These are phyloP conservation scores for Aspergillus ostianus DNA, from an alignment of 495 filamentous ascomycete species.

Conservation along the genomic window DNA sequence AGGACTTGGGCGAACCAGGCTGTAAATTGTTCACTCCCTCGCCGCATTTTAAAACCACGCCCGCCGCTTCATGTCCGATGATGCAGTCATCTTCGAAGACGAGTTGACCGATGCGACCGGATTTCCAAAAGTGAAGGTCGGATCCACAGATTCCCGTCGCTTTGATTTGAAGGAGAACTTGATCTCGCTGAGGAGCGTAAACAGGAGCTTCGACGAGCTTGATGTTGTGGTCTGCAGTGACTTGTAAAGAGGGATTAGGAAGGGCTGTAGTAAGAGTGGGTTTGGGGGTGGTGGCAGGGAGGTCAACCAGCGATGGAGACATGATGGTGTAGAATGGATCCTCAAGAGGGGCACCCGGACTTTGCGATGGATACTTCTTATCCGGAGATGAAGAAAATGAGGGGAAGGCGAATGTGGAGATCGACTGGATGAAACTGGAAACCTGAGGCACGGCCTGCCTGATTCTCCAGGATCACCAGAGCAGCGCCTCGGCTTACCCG, in stretches of 20 bases:
- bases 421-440: conserved; percentile 3
- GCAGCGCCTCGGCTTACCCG: conserved; percentile 19
- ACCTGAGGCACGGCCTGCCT: conserved; percentile 10
- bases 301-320: conserved; percentile 12
- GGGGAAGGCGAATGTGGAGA: too few relatives aligned
- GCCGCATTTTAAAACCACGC: conserved; percentile 65
- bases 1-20: conserved; percentile 23
- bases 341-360: too few relatives aligned
- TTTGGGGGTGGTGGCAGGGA: not conserved
- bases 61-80: conserved; percentile 79
- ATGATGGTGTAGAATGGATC: conserved; percentile 1
- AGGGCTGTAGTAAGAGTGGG: conserved; percentile 19
- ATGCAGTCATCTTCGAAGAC: conserved; percentile 64
- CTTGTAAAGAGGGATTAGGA: conserved; percentile 55
- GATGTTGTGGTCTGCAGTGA: conserved; percentile 53
- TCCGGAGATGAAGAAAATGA: too few relatives aligned
- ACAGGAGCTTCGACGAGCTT: conserved; percentile 53
- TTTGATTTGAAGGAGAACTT: conserved; percentile 52
- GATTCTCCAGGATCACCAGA: not conserved
- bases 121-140: conserved; percentile 77
- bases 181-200: conserved; percentile 41
- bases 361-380: too few relatives aligned
- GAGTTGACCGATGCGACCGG: conserved; percentile 72
- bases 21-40: conserved; percentile 34
- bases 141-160: conserved; percentile 56